A percentile compares a stretch with the other conserved stretches of the same genome.
Evolutionary conservation across 2,329 filamentous ascomycete genomes (phyloP).

Genomic region (Diplodia mutila): DNA sequence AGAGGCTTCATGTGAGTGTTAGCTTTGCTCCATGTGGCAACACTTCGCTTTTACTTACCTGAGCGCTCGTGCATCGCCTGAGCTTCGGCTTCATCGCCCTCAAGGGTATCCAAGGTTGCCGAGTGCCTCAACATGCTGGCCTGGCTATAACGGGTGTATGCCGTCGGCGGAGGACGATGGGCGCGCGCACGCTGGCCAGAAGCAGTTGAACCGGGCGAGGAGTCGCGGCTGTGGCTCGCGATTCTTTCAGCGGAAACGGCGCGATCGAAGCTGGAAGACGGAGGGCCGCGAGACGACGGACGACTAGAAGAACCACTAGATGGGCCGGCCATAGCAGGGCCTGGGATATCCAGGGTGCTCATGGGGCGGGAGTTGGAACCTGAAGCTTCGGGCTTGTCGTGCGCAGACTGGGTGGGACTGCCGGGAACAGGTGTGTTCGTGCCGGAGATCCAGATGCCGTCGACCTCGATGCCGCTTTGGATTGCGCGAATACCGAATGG

Average conservation of each 20-base stretch:
- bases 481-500: conserved; percentile 87
- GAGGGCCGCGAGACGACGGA: conserved; percentile 37
- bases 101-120: conserved; percentile 38
- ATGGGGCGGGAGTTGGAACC: conserved; percentile 10
- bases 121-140: conserved; percentile 40
- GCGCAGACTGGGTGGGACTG: conserved; percentile 33
- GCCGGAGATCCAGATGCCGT: conserved; percentile 69
- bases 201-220: conserved; percentile 25
- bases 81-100: conserved; percentile 29
- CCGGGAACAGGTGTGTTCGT: conserved; percentile 48
- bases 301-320: conserved; percentile 41
- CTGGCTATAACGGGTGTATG: conserved; percentile 44
- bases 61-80: conserved; percentile 4
- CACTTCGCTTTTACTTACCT: not conserved
- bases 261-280: conserved; percentile 44
- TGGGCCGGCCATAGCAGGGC: conserved; percentile 25
- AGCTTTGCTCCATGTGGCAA: not conserved
- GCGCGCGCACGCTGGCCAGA: conserved; percentile 27
- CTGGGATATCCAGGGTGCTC: conserved; percentile 6
- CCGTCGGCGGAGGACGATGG: conserved; percentile 40
- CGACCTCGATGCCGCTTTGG: conserved; percentile 79
- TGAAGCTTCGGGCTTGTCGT: conserved; percentile 11
- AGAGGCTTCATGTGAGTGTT: not conserved
- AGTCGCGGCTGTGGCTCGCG: conserved; percentile 35
- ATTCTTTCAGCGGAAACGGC: conserved; percentile 44